Evolutionary conservation across 2,329 filamentous ascomycete species (phyloP), one percentile per base, ranked within the genome.

Genomic region (Penicillium sp.): DNA sequence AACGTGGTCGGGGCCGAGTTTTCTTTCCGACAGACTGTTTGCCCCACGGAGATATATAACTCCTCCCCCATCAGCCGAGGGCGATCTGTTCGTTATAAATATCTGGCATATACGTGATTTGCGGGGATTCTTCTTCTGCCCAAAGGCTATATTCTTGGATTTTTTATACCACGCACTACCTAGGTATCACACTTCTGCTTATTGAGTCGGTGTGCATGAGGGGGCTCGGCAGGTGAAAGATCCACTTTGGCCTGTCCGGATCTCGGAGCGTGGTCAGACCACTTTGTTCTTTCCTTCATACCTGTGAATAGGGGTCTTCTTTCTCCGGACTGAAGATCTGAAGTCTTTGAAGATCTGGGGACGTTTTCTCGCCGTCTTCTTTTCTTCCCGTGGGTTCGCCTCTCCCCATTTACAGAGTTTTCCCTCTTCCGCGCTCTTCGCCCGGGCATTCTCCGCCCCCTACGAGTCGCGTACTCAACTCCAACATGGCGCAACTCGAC

Each of bases 401-500:
- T 25, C 11, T 30, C 20, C 22, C 33, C 33, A 14, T 24, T 36
- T 25, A 14, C 38, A n/a, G n/a, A 27, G 38, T 46, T 30, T 38
- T 42, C 42, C 30, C 43, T 30, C 25, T 24, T 16, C 33, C 40
- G 30, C 40, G 30, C 42, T 39, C 10, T 27, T 43, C 48, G 35
- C 43, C 28, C 24, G 33, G 40, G 40, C 36, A 48, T 31, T 44
- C 42, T 27, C 35, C 27, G n/a, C 25, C 22, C 20, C 44, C 28
- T 44, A 25, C 30, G 50, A 48, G 28, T 36, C 38, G 22, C 42
- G 27, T 5, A 27, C 18, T 24, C 20, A 41, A 8, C 22, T 7
- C 48, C 59, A 57, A 40, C 44, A 97, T 99, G 94, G 90, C 92
- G 63, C 89, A 96, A 81, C 85, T 99, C 70, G 94, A 99, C 72